Percentiles rank a stretch among this genome's conserved stretches.
Evolutionary conservation across 75 land plant species (phyloP).

Genomic region (Sequoia sempervirens): DNA sequence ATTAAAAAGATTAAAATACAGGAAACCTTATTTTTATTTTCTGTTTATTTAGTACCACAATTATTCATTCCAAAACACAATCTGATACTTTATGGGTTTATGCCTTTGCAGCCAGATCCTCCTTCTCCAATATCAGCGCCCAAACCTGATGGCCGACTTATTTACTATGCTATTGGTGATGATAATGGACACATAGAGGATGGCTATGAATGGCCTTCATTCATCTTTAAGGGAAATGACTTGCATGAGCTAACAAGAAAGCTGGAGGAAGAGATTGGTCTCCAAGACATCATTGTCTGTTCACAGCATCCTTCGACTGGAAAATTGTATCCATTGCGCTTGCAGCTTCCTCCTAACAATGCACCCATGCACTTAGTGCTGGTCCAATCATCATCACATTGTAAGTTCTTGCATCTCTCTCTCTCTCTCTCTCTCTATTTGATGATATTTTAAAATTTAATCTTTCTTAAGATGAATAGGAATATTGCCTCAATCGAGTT

Average conservation of each 20-base stretch:
- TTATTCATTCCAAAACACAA: neutral
- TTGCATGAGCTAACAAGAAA: constrained; percentile 49
- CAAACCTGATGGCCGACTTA: constrained; percentile 63
- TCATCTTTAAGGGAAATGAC: constrained; percentile 60
- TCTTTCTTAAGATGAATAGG: neutral
- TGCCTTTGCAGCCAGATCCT: neutral
- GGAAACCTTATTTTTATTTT: neutral
- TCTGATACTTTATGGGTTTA: neutral
- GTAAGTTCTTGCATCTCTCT: constrained; percentile 42
- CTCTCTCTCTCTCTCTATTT: neutral
- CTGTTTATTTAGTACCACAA: neutral
- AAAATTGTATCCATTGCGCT: constrained; percentile 64
- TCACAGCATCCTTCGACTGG: constrained; percentile 50
- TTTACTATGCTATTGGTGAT: constrained; percentile 63
- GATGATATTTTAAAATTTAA: neutral
- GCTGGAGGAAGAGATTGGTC: constrained; percentile 58
- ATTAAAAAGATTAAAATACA: neutral
- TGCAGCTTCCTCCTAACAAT: constrained; percentile 91
- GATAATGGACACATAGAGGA: constrained; percentile 60
- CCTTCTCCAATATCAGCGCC: constrained; percentile 21
- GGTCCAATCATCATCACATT: constrained; percentile 43
- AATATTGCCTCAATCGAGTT: neutral
- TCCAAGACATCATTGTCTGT: constrained; percentile 64
- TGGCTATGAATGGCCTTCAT: constrained; percentile 25
- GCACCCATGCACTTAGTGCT: constrained; percentile 74